Conservation (phyloP, 768 basidiomycete species). For the Trametes cubensis region DNA sequence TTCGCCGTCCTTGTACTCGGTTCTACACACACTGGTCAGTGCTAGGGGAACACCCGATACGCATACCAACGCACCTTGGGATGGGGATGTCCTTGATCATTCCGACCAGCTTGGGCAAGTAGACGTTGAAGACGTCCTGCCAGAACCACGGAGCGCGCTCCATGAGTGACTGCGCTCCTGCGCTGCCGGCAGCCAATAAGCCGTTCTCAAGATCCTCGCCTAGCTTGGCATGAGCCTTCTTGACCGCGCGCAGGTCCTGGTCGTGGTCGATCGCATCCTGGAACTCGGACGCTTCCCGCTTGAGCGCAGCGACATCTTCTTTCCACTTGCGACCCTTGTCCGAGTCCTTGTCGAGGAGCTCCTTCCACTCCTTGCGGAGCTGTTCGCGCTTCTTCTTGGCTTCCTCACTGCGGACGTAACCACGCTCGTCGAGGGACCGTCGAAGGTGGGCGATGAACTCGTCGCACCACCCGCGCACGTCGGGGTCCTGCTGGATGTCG, state of each 20-base stretch:
- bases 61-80: constrained; percentile 67
- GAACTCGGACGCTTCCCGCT: constrained; percentile 48
- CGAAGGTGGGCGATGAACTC: constrained; percentile 52
- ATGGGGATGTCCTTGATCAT: constrained; percentile 67
- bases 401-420: constrained; percentile 57
- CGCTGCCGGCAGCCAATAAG: constrained; percentile 42
- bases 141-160: constrained; percentile 76
- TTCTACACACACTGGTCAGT: constrained; percentile 43
- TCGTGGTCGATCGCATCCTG: constrained; percentile 51
- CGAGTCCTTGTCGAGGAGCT: constrained; percentile 48
- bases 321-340: constrained; percentile 54
- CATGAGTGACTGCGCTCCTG: constrained; percentile 52
- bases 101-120: constrained; percentile 59
- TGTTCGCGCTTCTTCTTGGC: constrained; percentile 42
- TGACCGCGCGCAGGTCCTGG: constrained; percentile 49
- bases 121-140: constrained; percentile 82
- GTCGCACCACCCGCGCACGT: constrained; percentile 57
- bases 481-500: constrained; percentile 55
- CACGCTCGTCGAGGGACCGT: constrained; percentile 50
- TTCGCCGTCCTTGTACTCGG: constrained; percentile 69
- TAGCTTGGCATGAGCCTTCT: constrained; percentile 51
- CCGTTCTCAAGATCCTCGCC: constrained; percentile 51
- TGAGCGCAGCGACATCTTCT: constrained; percentile 47
- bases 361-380: constrained; percentile 54
- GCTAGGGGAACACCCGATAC: no score